Base-by-base conservation (phyloP, 2,329 filamentous ascomycete species). In the Leptographium lundbergii region DNA sequence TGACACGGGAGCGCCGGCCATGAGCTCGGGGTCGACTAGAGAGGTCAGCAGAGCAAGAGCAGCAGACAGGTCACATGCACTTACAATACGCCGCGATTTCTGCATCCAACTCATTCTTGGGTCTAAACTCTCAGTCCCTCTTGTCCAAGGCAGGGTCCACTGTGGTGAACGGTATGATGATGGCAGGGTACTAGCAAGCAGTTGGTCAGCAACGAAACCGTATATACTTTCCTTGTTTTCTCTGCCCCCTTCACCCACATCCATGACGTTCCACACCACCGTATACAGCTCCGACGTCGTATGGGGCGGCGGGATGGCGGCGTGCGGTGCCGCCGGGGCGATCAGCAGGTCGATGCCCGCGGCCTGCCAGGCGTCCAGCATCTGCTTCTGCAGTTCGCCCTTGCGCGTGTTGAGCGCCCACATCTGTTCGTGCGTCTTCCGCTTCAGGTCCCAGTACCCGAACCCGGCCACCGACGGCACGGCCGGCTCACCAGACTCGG, bases 251-350 rank as follows among this genome's bases (percentile, higher is more conserved):
- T 51, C 9, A 61, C 59, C 42, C 42, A 59, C 57, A 54, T 64
- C 63, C 58, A 64, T 58, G 9, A 55, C 56, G 45, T 64, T 64
- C 63, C 63, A 64, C 3, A 57, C 24, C 1, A 63, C 50, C 22
- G 63, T 63, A 57, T 64, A 64, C 45, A 63, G 55, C 61, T 63
- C 61, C 9, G 59, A 59, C 22, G 61, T 61, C 22, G 45, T 29
- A 17, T 29, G 19, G 32, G 47, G 36, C 10, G 13, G 22, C 13
- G 45, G 34, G 7, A 63, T 48, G 6, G 63, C 55, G 32, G 60
- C 59, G 59, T 64, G 63, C 25, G 61, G 61, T 9, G 61, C 57
- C 3, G 50, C 19, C 25, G 63, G 63, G 19, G 58, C 57, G 9
- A 64, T 32, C 19, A 64, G 57, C 13, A 64, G 50, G 42, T 64